Evolutionary conservation across 2,329 filamentous ascomycete genomes (phyloP).

Genomic region (Sporothrix pseudoabietina): DNA sequence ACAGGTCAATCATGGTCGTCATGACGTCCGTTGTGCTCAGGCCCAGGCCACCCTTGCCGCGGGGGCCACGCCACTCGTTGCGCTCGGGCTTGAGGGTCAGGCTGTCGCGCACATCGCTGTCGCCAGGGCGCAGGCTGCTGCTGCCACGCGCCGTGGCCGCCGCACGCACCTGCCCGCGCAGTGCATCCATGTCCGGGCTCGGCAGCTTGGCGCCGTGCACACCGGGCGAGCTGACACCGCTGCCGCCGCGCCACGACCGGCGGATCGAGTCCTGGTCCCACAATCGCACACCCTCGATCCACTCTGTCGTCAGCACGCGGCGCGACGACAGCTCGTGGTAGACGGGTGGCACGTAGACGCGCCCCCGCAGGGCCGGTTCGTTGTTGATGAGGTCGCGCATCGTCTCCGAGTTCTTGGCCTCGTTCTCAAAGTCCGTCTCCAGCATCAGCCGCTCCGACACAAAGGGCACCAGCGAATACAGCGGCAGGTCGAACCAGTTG

Average conservation of each 20-base stretch:
- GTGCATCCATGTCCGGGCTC: constrained; percentile 51
- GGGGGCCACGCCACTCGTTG: constrained; percentile 72
- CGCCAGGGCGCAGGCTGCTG: constrained; percentile 40
- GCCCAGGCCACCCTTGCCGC: constrained; percentile 77
- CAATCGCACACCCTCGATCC: constrained; percentile 91
- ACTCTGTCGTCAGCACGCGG: constrained; percentile 90
- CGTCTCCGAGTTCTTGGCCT: constrained; percentile 81
- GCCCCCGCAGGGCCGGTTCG: constrained; percentile 73
- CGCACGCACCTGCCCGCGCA: constrained; percentile 52
- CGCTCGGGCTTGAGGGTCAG: constrained; percentile 86
- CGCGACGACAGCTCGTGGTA: constrained; percentile 80
- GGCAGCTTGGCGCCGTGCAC: constrained; percentile 67
- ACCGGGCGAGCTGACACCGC: constrained; percentile 75
- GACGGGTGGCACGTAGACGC: constrained; percentile 86
- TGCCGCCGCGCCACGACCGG: constrained; percentile 74
- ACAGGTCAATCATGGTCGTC: constrained; percentile 94
- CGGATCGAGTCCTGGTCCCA: constrained; percentile 89
- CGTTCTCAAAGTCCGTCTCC: constrained; percentile 92
- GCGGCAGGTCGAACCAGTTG: constrained; percentile 86
- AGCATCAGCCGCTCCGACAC: constrained; percentile 88
- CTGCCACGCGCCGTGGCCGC: not conserved
- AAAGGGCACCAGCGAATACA: constrained; percentile 88
- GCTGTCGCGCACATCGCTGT: constrained; percentile 48
- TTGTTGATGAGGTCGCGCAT: constrained; percentile 77
- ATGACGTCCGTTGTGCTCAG: constrained; percentile 83